Evolutionary conservation across 208 protist species (phyloP).

Genomic region (Crithidia expoeki): DNA sequence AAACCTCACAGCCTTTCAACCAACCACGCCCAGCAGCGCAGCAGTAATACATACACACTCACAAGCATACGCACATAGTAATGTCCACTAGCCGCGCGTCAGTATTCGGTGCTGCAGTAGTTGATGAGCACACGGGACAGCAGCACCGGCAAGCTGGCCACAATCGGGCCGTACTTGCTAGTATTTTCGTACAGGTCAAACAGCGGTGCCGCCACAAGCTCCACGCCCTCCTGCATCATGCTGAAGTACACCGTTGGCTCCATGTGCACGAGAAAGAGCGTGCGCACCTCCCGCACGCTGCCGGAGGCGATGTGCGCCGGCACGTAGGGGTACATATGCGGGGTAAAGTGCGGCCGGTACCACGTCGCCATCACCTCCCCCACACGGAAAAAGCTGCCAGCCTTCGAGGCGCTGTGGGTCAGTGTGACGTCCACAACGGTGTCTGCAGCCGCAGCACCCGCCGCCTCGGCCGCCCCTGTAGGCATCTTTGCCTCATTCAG

Average conservation of each 20-base stretch:
- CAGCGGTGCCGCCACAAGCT: constrained; percentile 88
- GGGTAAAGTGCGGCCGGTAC: constrained; percentile 87
- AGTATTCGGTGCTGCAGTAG: constrained; percentile 75
- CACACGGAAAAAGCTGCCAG: constrained; percentile 61
- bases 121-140: constrained; percentile 88
- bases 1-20: too few relatives aligned
- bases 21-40: too few relatives aligned
- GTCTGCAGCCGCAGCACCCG: constrained; percentile 27
- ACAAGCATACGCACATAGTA: too few relatives aligned
- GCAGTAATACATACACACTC: too few relatives aligned
- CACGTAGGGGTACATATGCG: constrained; percentile 93
- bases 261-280: constrained; percentile 85
- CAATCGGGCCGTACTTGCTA: constrained; percentile 80
- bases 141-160: constrained; percentile 77
- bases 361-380: constrained; percentile 80
- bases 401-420: constrained; percentile 35
- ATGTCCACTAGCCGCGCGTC: background rate
- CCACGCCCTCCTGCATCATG: constrained; percentile 59
- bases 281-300: constrained; percentile 83
- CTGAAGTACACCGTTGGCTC: constrained; percentile 75
- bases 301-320: constrained; percentile 83
- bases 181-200: constrained; percentile 94
- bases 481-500: constrained; percentile 64
- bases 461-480: background rate
- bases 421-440: constrained; percentile 54